Evolutionary conservation across 2,329 filamentous ascomycete species (phyloP).

Genomic region (Nigrospora sphaerica): DNA sequence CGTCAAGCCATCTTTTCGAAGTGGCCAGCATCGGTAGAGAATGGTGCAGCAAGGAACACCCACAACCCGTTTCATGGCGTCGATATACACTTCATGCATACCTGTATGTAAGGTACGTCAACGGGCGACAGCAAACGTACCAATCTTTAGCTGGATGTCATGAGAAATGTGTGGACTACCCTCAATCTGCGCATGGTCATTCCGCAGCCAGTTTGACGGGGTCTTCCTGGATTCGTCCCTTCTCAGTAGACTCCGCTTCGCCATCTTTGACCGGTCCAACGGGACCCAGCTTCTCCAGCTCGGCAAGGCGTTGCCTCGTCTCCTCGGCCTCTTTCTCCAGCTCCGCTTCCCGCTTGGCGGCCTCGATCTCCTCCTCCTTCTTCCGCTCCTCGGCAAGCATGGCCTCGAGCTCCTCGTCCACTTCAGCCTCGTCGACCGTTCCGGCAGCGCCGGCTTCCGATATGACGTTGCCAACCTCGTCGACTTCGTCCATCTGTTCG

Average conservation of each 20-base stretch:
- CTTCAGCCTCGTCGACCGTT: constrained; percentile 68
- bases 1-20: too few relatives aligned
- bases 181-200: background rate
- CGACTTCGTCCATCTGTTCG: constrained; percentile 72
- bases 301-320: constrained; percentile 40
- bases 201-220: constrained; percentile 8
- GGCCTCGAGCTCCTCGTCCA: constrained; percentile 80
- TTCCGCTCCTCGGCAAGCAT: constrained; percentile 56
- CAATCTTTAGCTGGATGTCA: too few relatives aligned
- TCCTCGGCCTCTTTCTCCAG: constrained; percentile 40
- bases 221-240: constrained; percentile 1
- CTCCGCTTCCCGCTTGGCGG: constrained; percentile 33
- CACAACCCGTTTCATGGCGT: too few relatives aligned
- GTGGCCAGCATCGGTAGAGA: too few relatives aligned
- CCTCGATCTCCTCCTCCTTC: constrained; percentile 39
- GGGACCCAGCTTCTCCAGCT: constrained; percentile 30
- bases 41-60: too few relatives aligned
- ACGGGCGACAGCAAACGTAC: too few relatives aligned
- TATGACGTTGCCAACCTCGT: constrained; percentile 75
- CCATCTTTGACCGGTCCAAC: constrained; percentile 29
- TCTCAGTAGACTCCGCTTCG: constrained; percentile 22
- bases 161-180: too few relatives aligned
- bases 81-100: too few relatives aligned
- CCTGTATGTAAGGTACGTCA: too few relatives aligned
- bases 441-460: constrained; percentile 48